Base-by-base conservation (phyloP, 164 flowering plant genomes). In the Magnolia changhungtana region DNA sequence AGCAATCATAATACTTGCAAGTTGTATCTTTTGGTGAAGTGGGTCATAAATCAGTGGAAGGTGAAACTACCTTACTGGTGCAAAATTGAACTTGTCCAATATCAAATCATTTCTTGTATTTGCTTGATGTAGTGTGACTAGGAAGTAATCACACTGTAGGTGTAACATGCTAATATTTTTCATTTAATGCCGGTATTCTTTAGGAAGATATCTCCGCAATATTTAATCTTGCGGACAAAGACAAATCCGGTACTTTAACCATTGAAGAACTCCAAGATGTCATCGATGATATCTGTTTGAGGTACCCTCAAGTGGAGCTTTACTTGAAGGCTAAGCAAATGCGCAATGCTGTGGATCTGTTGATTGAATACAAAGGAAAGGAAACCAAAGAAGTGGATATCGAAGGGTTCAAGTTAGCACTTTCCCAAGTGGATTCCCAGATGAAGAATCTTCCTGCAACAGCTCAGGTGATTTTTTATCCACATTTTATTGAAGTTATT, bases 401-500 rank as follows among this genome's bases (percentile, higher is more conserved):
- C 58, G 99, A 91, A 78, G 91, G 81, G 67, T 84, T 96, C 69
- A 96, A 90, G 78, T 51, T 77, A 58, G 92, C 93, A 77, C 90
- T 96, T 70, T 87, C 96, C 23, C 80, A 89, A 76, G 98, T 92
- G 50, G 99, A 96, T 81, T 82, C 92, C 7, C 88, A 91, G 81
- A 85, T 90, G 97, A 96, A 96, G 82, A 83, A 76, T 79, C 96
- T 96, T 72, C 99, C 99, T 4, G 97, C 98, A 50, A 95, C 99
- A 37, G 99, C 97, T 11, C 99, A 95, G 96, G 99, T 95, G 79
- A 75, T 24, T 81, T 31, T 78, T 72, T 71, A 21, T 69, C 19
- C 11, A 69, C 50, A 14, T 31, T 31, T 67, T 68, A 20, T 16
- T 63, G 65, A 9, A 20, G 37, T 24, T 65, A 11, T 65, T 65